Evolutionary conservation across 768 basidiomycete genomes (phyloP).

Genomic region (Amanita phalloides): DNA sequence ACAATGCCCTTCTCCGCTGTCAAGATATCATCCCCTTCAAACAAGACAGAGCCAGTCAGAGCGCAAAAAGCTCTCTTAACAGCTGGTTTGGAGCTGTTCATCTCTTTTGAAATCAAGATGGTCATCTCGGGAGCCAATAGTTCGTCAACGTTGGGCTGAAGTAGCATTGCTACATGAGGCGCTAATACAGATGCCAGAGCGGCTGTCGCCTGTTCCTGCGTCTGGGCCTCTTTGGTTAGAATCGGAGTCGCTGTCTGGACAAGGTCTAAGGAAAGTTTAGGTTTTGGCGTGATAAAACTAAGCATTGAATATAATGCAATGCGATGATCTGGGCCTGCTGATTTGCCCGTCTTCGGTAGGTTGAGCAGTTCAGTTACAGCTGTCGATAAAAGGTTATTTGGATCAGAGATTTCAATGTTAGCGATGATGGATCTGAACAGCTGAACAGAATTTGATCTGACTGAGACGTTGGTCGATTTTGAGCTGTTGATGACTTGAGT

Average conservation of each 20-base stretch:
- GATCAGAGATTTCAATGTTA: slow-evolving; percentile 18
- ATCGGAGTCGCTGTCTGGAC: slow-evolving; percentile 34
- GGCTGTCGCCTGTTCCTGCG: slow-evolving; percentile 53
- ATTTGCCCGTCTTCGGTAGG: slow-evolving; percentile 79
- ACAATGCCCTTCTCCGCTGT: slow-evolving; percentile 29
- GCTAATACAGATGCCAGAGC: slow-evolving; percentile 46
- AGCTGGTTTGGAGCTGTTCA: slow-evolving; percentile 53
- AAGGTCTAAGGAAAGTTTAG: slow-evolving; percentile 26
- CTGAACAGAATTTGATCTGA: slow-evolving; percentile 42
- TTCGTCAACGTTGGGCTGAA: slow-evolving; percentile 23
- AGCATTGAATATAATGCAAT: slow-evolving; percentile 75
- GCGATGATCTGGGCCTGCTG: slow-evolving; percentile 80
- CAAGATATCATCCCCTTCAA: slow-evolving; percentile 32
- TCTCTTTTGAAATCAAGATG: slow-evolving; percentile 55
- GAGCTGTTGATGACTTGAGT: slow-evolving; percentile 51
- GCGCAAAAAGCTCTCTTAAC: slow-evolving; percentile 51
- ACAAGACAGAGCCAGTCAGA: slow-evolving; percentile 48
- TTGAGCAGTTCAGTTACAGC: slow-evolving; percentile 56
- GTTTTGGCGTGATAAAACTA: slow-evolving; percentile 35
- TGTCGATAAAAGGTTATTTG: slow-evolving; percentile 27
- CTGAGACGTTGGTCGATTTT: slow-evolving; percentile 61
- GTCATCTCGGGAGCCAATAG: slow-evolving; percentile 33
- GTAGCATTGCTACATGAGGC: slow-evolving; percentile 45
- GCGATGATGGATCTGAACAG: slow-evolving; percentile 46
- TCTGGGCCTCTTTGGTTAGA: slow-evolving; percentile 51